Evolutionary conservation across 495 filamentous ascomycete species (phyloP).

Genomic region (Penicillium egyptiacum): DNA sequence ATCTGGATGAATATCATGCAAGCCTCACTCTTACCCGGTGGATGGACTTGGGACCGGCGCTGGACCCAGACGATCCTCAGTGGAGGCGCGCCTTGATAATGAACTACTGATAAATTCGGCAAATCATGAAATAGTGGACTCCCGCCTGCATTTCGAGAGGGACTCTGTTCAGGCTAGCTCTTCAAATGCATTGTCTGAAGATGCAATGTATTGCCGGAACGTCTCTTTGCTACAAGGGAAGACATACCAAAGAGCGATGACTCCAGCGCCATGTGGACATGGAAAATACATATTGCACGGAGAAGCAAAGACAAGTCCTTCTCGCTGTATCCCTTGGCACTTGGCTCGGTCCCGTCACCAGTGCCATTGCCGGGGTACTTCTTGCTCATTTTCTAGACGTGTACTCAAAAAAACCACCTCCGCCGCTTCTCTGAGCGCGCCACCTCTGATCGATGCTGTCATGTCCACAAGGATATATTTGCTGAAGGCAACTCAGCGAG

Average conservation of each 20-base stretch:
- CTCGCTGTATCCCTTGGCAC: conserved; percentile 6
- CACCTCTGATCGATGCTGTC: too few species aligned
- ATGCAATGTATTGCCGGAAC: conserved; percentile 4
- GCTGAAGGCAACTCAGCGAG: too few species aligned
- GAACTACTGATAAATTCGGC: neutral
- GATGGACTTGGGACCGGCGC: conserved; percentile 13
- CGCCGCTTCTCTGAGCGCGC: too few species aligned
- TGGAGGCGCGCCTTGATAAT: conserved; percentile 8
- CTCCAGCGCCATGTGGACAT: neutral
- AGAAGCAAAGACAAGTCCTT: conserved; percentile 12
- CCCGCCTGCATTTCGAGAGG: conserved; percentile 2
- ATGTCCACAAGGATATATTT: too few species aligned
- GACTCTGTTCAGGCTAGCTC: conserved; percentile 10
- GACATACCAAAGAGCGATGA: conserved; percentile 5
- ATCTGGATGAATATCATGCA: conserved; percentile 4
- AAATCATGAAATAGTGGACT: conserved; percentile 1
- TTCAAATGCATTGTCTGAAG: conserved; percentile 2
- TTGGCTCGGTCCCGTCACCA: too few species aligned
- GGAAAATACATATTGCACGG: conserved; percentile 5
- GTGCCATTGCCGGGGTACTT: too few species aligned
- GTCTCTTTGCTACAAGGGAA: conserved; percentile 1
- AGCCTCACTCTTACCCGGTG: conserved; percentile 14
- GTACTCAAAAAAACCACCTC: too few species aligned
- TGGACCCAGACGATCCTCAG: neutral
- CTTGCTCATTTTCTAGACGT: too few species aligned